Evolutionary conservation across 306 rosid species (phyloP).

Genomic region (Pyrus communis): DNA sequence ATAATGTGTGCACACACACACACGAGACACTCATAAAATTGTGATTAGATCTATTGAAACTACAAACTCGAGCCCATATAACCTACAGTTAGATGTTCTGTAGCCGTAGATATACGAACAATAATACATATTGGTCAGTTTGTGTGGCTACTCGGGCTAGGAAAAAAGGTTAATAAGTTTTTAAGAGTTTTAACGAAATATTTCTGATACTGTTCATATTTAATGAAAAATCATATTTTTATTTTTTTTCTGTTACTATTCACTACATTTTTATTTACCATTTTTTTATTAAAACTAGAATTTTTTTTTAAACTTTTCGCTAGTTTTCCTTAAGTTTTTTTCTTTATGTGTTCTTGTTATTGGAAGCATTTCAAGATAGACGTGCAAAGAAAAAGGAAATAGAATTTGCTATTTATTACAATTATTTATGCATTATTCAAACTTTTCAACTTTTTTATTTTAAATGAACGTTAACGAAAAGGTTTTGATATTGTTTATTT

Average conservation of each 20-base stretch:
- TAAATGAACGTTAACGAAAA: background rate
- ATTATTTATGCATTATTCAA: slow-evolving; percentile 15
- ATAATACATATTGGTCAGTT: background rate
- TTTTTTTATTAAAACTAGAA: too few relatives aligned
- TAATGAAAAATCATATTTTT: too few relatives aligned
- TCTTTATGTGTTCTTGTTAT: slow-evolving; percentile 23
- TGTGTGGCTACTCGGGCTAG: background rate
- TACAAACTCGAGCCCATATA: background rate
- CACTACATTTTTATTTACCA: too few relatives aligned
- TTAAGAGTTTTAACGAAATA: background rate
- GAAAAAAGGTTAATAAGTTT: background rate
- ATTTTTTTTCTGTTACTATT: rapidly evolving
- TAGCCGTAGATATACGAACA: background rate
- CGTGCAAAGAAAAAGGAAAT: background rate
- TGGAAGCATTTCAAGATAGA: slow-evolving; percentile 32
- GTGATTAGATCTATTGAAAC: background rate
- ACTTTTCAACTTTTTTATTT: slow-evolving; percentile 37
- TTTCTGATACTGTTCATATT: rapidly evolving
- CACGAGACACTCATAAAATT: background rate
- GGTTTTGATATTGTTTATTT: too few relatives aligned
- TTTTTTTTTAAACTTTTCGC: too few relatives aligned
- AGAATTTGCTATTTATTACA: background rate
- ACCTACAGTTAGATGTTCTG: background rate
- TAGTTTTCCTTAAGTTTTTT: background rate
- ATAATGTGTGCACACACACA: background rate